A percentile compares a stretch with the other conserved stretches of the same genome.
These are phyloP conservation scores for Tylopilus intermedius DNA, from an alignment of 768 basidiomycete species.

Conservation along the genomic window DNA sequence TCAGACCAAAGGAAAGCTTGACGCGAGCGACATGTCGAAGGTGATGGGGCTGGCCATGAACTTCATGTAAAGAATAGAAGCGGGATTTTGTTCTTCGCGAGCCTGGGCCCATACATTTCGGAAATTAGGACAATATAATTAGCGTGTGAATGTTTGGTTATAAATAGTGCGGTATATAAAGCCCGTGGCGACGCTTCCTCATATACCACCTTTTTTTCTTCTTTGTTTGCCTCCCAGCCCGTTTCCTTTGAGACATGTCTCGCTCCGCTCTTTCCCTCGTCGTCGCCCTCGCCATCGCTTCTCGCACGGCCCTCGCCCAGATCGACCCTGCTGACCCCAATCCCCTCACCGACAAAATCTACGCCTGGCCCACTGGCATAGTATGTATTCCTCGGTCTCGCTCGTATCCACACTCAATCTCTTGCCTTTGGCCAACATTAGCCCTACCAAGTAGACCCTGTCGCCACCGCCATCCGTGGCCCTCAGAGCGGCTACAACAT, in stretches of 20 bases:
- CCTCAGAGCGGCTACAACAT: constrained; percentile 59
- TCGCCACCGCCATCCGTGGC: constrained; percentile 45
- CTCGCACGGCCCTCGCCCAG: constrained; percentile 28
- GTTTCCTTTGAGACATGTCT: constrained; percentile 36
- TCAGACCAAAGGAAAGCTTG: constrained; percentile 22
- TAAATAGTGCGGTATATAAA: constrained; percentile 13
- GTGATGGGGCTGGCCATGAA: constrained; percentile 27
- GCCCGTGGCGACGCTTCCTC: background rate
- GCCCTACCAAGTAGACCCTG: constrained; percentile 50
- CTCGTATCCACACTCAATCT: background rate
- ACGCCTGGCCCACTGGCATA: constrained; percentile 39
- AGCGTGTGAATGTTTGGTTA: background rate
- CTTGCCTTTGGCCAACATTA: constrained; percentile 13
- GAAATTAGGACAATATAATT: background rate
- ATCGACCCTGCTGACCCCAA: constrained; percentile 40
- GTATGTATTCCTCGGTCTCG: constrained; percentile 23
- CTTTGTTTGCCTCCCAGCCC: background rate
- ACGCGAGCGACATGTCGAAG: constrained; percentile 27
- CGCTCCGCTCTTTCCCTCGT: constrained; percentile 44
- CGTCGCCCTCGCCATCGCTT: constrained; percentile 28
- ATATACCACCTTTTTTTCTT: background rate
- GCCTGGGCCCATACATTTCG: background rate
- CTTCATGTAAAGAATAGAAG: background rate
- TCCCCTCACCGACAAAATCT: constrained; percentile 44
- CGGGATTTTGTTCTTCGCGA: no score